phyloP scores from a whole-genome alignment of 441 rosid species.

The Populus trichocarpa region DNA sequence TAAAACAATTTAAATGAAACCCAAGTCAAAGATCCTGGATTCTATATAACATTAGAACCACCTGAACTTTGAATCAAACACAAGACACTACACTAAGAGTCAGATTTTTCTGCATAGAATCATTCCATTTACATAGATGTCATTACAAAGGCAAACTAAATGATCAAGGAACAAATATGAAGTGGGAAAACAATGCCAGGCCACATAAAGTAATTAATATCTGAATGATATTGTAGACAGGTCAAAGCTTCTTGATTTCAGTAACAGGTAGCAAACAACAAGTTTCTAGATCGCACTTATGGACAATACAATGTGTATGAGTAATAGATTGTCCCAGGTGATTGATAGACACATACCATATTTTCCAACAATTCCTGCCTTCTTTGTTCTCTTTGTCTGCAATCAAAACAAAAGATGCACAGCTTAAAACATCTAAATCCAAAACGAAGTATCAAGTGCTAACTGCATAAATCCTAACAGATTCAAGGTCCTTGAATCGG shows the following conservation, averaged over 20 bases:
- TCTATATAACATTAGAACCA: neutral
- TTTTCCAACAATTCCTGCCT: constrained; percentile 58
- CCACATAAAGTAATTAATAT: too few species aligned
- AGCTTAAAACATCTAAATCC: neutral
- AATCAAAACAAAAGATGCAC: neutral
- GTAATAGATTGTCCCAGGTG: neutral
- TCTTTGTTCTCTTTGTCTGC: constrained; percentile 56
- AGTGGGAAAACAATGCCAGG: too few species aligned
- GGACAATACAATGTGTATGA: neutral
- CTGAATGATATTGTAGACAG: neutral
- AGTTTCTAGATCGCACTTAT: neutral
- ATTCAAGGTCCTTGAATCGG: too few species aligned
- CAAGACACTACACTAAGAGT: neutral
- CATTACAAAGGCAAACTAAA: neutral
- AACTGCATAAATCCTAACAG: neutral
- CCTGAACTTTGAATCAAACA: neutral
- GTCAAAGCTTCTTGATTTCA: neutral
- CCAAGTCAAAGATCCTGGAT: neutral
- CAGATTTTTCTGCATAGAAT: too few species aligned
- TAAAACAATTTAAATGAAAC: neutral
- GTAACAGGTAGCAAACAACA: too few species aligned
- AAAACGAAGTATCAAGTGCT: neutral
- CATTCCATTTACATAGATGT: neutral
- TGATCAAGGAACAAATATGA: neutral
- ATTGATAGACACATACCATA: constrained; percentile 32